A percentile compares a stretch with the other conserved stretches of the same genome.
Conservation (phyloP, 1,284 basidiomycete genomes). For the Rhodotorula sp. region DNA sequence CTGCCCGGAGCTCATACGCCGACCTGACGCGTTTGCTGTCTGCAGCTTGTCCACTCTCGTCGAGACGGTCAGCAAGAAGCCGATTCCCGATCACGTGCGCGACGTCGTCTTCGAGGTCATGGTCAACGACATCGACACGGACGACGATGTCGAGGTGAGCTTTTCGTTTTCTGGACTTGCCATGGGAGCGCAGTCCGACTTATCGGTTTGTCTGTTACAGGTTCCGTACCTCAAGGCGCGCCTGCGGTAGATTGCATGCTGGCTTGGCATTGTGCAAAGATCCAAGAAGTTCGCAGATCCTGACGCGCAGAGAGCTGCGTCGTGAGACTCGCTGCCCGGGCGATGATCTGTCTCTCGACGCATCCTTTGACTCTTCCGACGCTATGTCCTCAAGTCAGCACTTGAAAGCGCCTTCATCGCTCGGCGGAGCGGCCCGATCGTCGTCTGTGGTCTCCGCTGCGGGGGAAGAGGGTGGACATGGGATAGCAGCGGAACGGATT, state of each 20-base stretch:
- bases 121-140: slow-evolving; percentile 78
- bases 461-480: no score
- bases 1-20: background rate
- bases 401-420: no score
- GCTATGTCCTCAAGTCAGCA: no score
- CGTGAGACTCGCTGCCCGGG: no score
- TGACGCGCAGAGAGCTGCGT: no score
- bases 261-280: no score
- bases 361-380: no score
- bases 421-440: no score
- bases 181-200: background rate
- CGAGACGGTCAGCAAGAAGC: slow-evolving; percentile 82
- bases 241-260: slow-evolving; percentile 9
- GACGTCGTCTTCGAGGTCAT: slow-evolving; percentile 73
- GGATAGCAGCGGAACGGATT: no score
- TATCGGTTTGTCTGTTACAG: background rate
- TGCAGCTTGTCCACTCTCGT: slow-evolving; percentile 80
- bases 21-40: background rate
- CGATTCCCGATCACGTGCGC: slow-evolving; percentile 62
- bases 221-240: slow-evolving; percentile 40
- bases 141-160: slow-evolving; percentile 61
- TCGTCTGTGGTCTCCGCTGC: no score
- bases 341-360: no score
- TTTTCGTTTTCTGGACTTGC: background rate
- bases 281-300: no score